phyloP scores from a whole-genome alignment of 1,139 yeast genomes.

The Kazachstania sp. region DNA sequence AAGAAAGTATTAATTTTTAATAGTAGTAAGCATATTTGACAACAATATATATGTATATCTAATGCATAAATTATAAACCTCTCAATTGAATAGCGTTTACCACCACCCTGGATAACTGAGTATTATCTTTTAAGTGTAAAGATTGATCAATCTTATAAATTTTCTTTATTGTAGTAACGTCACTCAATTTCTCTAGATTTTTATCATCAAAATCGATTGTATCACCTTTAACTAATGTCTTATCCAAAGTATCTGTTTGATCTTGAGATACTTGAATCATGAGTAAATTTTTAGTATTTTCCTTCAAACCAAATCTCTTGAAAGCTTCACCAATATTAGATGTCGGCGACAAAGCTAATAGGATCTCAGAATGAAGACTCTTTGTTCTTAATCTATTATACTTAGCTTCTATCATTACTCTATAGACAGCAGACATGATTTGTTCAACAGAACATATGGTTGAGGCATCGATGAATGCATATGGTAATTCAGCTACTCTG shows the following conservation, averaged over 20 bases:
- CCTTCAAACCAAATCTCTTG: slow-evolving; percentile 40
- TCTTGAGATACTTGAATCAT: slow-evolving; percentile 32
- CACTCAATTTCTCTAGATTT: slow-evolving; percentile 27
- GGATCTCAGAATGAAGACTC: slow-evolving; percentile 44
- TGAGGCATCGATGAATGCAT: slow-evolving; percentile 42
- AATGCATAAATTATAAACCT: slow-evolving; percentile 15
- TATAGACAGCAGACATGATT: slow-evolving; percentile 40
- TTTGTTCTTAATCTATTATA: slow-evolving; percentile 40
- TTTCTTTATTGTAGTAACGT: slow-evolving; percentile 12
- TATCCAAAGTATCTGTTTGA: slow-evolving; percentile 7
- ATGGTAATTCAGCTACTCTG: slow-evolving; percentile 33
- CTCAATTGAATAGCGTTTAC: slow-evolving; percentile 33
- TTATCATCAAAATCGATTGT: slow-evolving; percentile 32
- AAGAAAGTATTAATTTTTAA: no score
- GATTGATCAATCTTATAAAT: slow-evolving; percentile 21
- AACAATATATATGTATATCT: no score
- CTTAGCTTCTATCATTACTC: slow-evolving; percentile 39
- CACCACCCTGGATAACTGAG: slow-evolving; percentile 27
- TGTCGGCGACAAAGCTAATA: slow-evolving; percentile 45
- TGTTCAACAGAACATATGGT: slow-evolving; percentile 42
- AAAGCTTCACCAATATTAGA: slow-evolving; percentile 42
- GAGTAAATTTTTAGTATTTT: slow-evolving; percentile 31
- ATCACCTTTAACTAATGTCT: slow-evolving; percentile 29
- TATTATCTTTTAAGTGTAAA: slow-evolving; percentile 13
- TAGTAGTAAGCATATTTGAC: no score